Conservation (phyloP, 2,329 filamentous ascomycete genomes). For the Podosphaera leucotricha region DNA sequence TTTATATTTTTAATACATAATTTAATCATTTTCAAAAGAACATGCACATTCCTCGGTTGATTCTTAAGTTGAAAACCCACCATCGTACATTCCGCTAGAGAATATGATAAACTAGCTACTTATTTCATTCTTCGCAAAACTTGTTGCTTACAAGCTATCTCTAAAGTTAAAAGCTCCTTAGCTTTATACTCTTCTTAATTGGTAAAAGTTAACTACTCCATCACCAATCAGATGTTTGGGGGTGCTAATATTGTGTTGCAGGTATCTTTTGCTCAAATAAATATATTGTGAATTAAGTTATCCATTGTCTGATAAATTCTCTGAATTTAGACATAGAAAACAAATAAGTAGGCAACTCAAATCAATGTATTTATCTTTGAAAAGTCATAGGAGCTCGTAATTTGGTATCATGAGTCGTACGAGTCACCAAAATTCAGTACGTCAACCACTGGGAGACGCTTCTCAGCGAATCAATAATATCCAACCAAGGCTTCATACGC, state of each 20-base stretch:
- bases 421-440: not conserved
- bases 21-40: not conserved
- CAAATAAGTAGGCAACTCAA: not conserved
- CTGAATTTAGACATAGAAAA: not conserved
- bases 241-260: not conserved
- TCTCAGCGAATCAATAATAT: constrained; percentile 14
- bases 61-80: not conserved
- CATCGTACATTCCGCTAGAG: not conserved
- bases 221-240: not conserved
- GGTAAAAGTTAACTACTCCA: not conserved
- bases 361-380: not conserved
- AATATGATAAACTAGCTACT: too few relatives aligned
- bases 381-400: not conserved
- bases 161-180: not conserved
- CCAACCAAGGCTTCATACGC: not conserved
- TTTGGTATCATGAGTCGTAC: not conserved
- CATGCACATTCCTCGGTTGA: not conserved
- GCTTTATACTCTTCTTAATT: not conserved
- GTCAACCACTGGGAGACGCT: constrained; percentile 13
- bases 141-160: not conserved
- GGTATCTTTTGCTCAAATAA: not conserved
- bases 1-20: not conserved
- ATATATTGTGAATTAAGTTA: not conserved
- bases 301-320: not conserved
- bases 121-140: too few relatives aligned